phyloP scores from a whole-genome alignment of 495 filamentous ascomycete species.

The Sordaria brevicollis region DNA sequence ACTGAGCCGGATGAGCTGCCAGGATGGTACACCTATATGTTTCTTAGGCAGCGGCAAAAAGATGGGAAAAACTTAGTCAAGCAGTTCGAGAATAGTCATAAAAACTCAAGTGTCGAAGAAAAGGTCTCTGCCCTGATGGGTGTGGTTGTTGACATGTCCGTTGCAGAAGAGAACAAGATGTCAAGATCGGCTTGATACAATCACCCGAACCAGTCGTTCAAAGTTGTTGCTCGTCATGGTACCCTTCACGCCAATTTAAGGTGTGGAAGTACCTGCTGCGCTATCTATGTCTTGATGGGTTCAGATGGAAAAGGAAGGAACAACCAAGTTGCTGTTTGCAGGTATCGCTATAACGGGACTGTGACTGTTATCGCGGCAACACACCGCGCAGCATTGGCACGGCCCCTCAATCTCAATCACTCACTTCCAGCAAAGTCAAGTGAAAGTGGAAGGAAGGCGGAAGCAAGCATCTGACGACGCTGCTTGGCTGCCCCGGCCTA shows the following conservation, averaged over 20 bases:
- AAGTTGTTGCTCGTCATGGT: neutral
- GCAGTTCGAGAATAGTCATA: neutral
- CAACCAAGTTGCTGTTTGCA: neutral
- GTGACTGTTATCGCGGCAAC: neutral
- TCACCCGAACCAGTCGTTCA: neutral
- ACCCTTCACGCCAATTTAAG: neutral
- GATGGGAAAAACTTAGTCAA: neutral
- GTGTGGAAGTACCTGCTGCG: neutral
- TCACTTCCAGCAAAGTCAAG: no score
- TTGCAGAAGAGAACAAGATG: neutral
- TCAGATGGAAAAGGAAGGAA: neutral
- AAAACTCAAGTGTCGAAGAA: neutral
- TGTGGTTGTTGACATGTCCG: neutral
- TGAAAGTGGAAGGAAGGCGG: neutral
- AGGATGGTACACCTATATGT: neutral
- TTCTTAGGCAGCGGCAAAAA: neutral
- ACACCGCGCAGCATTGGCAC: neutral
- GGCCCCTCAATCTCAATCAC: neutral
- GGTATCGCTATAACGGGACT: neutral
- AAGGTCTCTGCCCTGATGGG: neutral
- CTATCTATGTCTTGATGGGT: neutral
- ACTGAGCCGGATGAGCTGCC: neutral
- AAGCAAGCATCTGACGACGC: neutral
- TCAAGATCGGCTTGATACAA: neutral
- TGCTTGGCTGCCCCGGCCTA: neutral